Conservation (phyloP, 305 asterid species). For the Galium porrigens region DNA sequence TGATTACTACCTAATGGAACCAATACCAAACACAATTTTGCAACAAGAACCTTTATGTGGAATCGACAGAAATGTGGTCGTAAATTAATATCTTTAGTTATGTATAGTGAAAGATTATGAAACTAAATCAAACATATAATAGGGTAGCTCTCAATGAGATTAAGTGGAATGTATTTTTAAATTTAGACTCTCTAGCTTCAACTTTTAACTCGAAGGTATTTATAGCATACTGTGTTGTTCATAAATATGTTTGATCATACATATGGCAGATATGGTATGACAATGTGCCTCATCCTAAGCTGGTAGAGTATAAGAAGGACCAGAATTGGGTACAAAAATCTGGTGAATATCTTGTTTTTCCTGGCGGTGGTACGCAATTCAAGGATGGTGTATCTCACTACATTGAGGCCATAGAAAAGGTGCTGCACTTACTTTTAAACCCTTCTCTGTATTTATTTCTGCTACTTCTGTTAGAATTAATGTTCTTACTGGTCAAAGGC, state of each 20-base stretch:
- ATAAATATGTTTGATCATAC: background rate
- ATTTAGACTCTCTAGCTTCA: background rate
- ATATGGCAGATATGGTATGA: conserved; percentile 59
- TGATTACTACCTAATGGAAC: too few species aligned
- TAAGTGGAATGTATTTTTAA: background rate
- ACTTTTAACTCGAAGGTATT: background rate
- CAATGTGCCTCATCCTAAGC: conserved; percentile 92
- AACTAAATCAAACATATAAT: background rate
- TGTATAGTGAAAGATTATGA: background rate
- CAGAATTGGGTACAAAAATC: conserved; percentile 70
- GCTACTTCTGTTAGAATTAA: background rate
- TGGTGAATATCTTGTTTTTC: conserved; percentile 60
- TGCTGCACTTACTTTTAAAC: conserved; percentile 13
- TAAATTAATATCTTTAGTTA: too few species aligned
- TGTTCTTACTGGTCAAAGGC: background rate
- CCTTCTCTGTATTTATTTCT: background rate
- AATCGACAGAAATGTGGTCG: too few species aligned
- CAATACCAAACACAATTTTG: background rate
- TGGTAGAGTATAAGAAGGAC: conserved; percentile 77
- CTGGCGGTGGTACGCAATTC: conserved; percentile 94
- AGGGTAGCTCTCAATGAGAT: background rate
- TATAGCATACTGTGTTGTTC: background rate
- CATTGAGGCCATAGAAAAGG: conserved; percentile 51
- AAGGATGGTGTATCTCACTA: conserved; percentile 54
- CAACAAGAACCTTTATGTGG: background rate